These are phyloP conservation scores for Fusarium anguioides DNA, from an alignment of 2,329 filamentous ascomycete genomes.

Conservation along the genomic window DNA sequence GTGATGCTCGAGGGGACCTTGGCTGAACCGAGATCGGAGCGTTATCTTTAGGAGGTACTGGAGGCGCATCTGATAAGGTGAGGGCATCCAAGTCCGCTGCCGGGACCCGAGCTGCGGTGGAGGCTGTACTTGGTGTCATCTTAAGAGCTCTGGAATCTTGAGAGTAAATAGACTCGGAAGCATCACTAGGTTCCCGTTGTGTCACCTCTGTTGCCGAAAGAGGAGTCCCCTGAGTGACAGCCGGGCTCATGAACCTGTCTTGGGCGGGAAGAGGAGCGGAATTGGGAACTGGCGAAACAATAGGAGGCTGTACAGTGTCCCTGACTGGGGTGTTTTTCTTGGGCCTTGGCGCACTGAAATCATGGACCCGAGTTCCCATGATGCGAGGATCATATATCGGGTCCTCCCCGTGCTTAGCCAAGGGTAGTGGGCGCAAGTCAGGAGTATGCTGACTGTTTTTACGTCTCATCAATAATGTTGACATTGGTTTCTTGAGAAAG, in stretches of 20 bases:
- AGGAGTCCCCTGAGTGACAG: slow-evolving; percentile 11
- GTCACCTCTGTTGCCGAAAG: slow-evolving; percentile 35
- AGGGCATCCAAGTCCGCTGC: slow-evolving; percentile 4
- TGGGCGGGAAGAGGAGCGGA: slow-evolving; percentile 29
- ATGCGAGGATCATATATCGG: slow-evolving; percentile 71
- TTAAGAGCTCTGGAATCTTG: slow-evolving; percentile 43
- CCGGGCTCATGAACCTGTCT: slow-evolving; percentile 23
- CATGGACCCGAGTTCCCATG: slow-evolving; percentile 71
- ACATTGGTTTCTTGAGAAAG: slow-evolving; percentile 70
- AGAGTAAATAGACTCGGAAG: slow-evolving; percentile 48
- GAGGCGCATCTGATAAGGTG: slow-evolving; percentile 44
- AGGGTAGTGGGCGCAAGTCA: slow-evolving; percentile 56
- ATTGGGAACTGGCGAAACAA: slow-evolving; percentile 25
- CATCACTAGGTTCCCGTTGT: slow-evolving; percentile 46
- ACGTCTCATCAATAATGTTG: slow-evolving; percentile 67
- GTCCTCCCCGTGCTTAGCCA: slow-evolving; percentile 55
- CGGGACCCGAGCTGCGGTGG: slow-evolving; percentile 34
- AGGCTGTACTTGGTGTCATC: slow-evolving; percentile 45
- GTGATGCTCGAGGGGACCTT: slow-evolving; percentile 39
- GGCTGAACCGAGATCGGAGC: slow-evolving; percentile 42
- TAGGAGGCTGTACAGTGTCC: slow-evolving; percentile 20
- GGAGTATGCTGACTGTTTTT: slow-evolving; percentile 63
- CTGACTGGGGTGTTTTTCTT: slow-evolving; percentile 47
- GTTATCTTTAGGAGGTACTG: slow-evolving; percentile 55
- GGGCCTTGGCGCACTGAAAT: slow-evolving; percentile 71